Evolutionary conservation across 768 basidiomycete genomes (phyloP).

Genomic region (Rhodotorula diobovata): DNA sequence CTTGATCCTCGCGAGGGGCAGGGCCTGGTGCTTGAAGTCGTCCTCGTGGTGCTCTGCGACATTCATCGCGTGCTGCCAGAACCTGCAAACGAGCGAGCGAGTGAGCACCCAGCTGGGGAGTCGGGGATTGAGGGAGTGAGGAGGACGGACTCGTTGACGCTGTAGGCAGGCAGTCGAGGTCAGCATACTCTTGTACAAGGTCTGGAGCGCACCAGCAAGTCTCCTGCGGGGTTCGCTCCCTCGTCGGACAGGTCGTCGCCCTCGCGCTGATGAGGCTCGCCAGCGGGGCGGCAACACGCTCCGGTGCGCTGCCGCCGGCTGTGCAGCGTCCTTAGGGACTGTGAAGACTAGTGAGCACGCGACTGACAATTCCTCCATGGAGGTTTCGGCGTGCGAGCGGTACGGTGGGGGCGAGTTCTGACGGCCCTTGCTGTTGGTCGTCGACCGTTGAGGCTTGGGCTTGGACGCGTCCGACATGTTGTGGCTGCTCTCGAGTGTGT

Average conservation of each 20-base stretch:
- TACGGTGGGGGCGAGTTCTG: conserved; percentile 21
- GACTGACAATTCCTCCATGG: conserved; percentile 24
- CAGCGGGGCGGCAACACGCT: too few species aligned
- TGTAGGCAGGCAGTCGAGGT: not conserved
- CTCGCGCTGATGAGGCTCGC: too few species aligned
- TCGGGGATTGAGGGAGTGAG: not conserved
- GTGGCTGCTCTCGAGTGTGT: too few species aligned
- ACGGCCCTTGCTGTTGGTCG: conserved; percentile 24
- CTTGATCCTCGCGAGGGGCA: conserved; percentile 93
- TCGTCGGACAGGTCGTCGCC: not conserved
- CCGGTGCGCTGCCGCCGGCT: too few species aligned
- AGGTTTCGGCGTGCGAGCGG: conserved; percentile 11
- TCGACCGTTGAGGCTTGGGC: conserved; percentile 14
- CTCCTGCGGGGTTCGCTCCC: too few species aligned
- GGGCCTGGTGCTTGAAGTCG: conserved; percentile 58
- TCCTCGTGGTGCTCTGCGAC: conserved; percentile 39
- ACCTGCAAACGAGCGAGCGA: not conserved
- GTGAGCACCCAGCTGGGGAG: not conserved
- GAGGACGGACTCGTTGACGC: conserved; percentile 21
- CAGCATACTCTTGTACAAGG: not conserved
- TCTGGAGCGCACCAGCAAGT: not conserved
- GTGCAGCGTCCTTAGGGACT: too few species aligned
- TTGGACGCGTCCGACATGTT: not conserved
- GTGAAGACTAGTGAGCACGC: too few species aligned
- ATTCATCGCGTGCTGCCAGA: conserved; percentile 39